Base-by-base conservation (phyloP, 495 filamentous ascomycete species). In the Cudoniella acicularis region DNA sequence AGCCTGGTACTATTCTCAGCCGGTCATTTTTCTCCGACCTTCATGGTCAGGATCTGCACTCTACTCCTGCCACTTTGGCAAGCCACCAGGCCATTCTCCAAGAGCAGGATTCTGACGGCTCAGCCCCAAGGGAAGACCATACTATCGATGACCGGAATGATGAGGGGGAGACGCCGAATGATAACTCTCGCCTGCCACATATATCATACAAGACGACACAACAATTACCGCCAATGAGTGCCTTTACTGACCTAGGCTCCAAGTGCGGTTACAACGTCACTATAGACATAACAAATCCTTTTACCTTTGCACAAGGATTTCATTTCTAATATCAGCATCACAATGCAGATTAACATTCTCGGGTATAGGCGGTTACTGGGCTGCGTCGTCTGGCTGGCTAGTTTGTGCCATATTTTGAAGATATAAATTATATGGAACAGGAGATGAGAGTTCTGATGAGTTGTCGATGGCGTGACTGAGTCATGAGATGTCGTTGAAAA, bases 1-100 rank as follows among this genome's bases (percentile, higher is more conserved):
- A 52, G 48, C 56, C 56, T 59, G 48, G 56, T 45, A 59, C 27
- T 22, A 52, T 59, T 45, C 56, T 52, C 56, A 59, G 56, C 56
- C 47, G 48, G 27, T 59, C 56, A 46, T 59, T 52, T 30, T 59
- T 59, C 48, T 59, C 56, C 30, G 48, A 59, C 48, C 56, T 59
- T 51, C 48, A 59, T 43, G 23, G 56, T 52, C 56, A 59, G 49
- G 46, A 59, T 59, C 56, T 45, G 47, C 18, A 59, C 56, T 59
- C 56, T 30, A 52, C 56, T 48, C 56, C 30, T 26, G 48, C 56
- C 48, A 52, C 56, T 59, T 51, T 59, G 27, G 56, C 56, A 59
- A 59, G 56, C 48, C 56, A 52, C 9, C 48, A 59, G 56, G 56
- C 46, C 48, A 59, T 59, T 23, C 56, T 56, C 53, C 41, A 56